Percentiles rank a stretch among this genome's conserved stretches.
Evolutionary conservation across 768 basidiomycete genomes (phyloP).

Genomic region (Boletus sp.): DNA sequence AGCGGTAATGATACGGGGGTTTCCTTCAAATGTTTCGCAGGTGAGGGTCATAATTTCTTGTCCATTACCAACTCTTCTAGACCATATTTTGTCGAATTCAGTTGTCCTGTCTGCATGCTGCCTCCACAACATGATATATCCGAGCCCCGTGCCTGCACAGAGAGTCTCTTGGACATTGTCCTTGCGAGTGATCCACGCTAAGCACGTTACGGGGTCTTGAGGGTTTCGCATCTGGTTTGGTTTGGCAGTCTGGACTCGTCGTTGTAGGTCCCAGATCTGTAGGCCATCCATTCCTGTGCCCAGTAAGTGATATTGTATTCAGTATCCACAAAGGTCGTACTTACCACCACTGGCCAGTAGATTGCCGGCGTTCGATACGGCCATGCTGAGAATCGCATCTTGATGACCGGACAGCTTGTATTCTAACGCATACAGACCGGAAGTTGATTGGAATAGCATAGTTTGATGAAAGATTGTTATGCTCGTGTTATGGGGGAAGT

Average conservation of each 20-base stretch:
- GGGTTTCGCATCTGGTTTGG: neutral
- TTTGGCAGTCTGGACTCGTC: neutral
- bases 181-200: neutral
- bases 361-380: neutral
- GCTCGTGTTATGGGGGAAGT: too few species aligned
- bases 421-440: neutral
- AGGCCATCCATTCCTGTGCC: neutral
- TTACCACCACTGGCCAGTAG: conserved; percentile 6
- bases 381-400: conserved; percentile 3
- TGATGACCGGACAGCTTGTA: neutral
- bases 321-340: neutral
- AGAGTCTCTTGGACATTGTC: neutral
- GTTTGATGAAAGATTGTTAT: too few species aligned
- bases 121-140: neutral
- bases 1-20: neutral
- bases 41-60: neutral
- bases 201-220: neutral
- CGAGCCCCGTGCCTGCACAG: neutral
- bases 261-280: neutral
- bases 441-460: neutral
- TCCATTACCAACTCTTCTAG: neutral
- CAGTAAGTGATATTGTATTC: neutral
- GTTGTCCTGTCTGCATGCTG: neutral
- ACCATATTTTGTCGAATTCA: neutral
- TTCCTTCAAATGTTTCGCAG: neutral